Evolutionary conservation across 805 yeast genomes (phyloP), one percentile per base, ranked within the genome.

Genomic region (Lipomyces sp.): DNA sequence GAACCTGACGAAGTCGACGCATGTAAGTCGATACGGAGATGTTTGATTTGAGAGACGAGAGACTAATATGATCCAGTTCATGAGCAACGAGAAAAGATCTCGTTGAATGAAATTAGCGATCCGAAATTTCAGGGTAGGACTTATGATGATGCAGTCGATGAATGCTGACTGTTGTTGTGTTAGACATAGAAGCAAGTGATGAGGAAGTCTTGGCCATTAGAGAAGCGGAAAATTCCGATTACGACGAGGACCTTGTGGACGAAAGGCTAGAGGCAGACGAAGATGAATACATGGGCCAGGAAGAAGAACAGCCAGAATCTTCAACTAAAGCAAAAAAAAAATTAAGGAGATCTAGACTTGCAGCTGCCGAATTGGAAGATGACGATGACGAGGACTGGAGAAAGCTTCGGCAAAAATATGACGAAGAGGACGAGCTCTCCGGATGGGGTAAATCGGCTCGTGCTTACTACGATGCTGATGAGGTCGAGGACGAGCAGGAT

Each of bases 401-500:
- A 1, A 82, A 78, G 4, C 80, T 80, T 65, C 78, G 71, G 60
- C 5, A 62, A 30, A 54, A 57, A 13, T 50, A 51, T 11, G 53
- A 53, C 10, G 64, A 60, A 15, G 73, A 58, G 39, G 69, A 69
- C n/a, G 69, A 64, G 35, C 79, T 29, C 77, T 83, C 63, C 18
- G 75, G 74, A 81, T 84, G 86, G 64, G 80, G 83, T n/a, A 42
- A 64, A 11, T 69, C 73, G 7, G 64, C 71, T 75, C 75, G 69
- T 75, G 75, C 66, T 75, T 80, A 71, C 59, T 71, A 71, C 50
- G 67, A 71, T 53, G 73, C 72, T 3, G 72, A 71, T 34, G 68
- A 65, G 8, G 86, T 79, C 71, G 90, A 83, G 77, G 96, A 90
- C 70, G 94, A 88, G 39, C 96, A 87, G 62, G 87, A 86, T 39